Base-by-base conservation (phyloP, 148 eudicot genomes). In the Oxyria digyna region DNA sequence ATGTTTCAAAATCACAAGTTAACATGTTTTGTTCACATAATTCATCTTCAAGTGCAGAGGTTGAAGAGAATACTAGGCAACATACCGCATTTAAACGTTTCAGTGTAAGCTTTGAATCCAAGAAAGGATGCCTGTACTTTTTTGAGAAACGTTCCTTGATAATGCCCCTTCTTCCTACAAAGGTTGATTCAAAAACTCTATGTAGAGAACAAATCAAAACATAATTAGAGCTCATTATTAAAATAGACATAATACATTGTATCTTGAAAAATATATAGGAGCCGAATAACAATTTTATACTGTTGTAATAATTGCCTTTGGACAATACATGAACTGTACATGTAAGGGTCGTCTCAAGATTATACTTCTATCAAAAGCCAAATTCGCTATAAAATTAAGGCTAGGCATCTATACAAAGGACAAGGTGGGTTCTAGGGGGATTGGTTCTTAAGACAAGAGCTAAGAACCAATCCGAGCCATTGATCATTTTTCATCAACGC, bases 131-230 rank as follows among this genome's bases (percentile, higher is more conserved):
- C 81, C 98, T 85, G 67, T 89, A 93, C 79, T 89, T 89, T 85
- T 93, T 93, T 20, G 98, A 90, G 72, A 93, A 93, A 1, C 98
- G 96, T 69, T 90, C 97, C 82, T 93, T 93, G 23, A 93, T 69
- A 32, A 93, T 75, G 50, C 82, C 87, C 78, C 80, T 83, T 79
- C 89, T 74, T 72, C 92, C 98, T 31, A 82, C 89, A 78, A 93
- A 93, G 42, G 73, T 76, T 70, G 97, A 90, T 74, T 81, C 91
- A 38, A 90, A 93, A 57, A 93, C 87, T 76, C 97, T 82, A 97
- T 93, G 81, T 17, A 48, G 54, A 67, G 62, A 41, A 9, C 29
- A 15, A 59, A 29, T 29, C 3, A 27, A 57, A 27, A 27, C 8
- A 57, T 57, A 57, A 33, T 57, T 35, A 57, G 35, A 29, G 12